These are phyloP conservation scores for Saturnispora sanitii DNA, from an alignment of 805 yeast genomes.

Conservation along the genomic window DNA sequence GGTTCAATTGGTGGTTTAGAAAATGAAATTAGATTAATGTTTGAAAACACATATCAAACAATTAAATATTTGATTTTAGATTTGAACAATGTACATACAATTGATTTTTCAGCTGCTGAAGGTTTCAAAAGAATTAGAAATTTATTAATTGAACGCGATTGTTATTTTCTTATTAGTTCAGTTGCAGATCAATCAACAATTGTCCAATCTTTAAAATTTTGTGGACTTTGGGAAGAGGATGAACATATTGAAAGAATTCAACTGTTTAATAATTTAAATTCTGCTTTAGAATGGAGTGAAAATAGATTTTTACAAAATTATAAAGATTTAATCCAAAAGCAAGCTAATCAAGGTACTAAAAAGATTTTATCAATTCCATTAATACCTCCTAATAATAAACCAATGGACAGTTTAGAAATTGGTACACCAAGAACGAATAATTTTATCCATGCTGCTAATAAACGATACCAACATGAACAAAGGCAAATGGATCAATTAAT, in stretches of 20 bases:
- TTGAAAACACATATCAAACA: conserved; percentile 50
- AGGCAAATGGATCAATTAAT: conserved; percentile 23
- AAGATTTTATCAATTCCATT: conserved; percentile 8
- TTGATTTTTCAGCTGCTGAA: conserved; percentile 94
- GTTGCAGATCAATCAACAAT: conserved; percentile 58
- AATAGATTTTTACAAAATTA: conserved; percentile 70
- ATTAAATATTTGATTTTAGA: conserved; percentile 78
- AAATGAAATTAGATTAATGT: conserved; percentile 51
- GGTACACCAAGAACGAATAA: conserved; percentile 49
- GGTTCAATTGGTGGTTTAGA: conserved; percentile 95
- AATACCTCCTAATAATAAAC: conserved; percentile 10
- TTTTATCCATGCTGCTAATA: conserved; percentile 42
- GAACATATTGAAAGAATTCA: conserved; percentile 38
- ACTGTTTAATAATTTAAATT: conserved; percentile 69
- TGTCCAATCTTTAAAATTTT: conserved; percentile 66
- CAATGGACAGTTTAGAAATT: conserved; percentile 14
- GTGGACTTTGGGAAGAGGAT: conserved; percentile 62
- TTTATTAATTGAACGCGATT: conserved; percentile 55
- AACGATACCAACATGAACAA: conserved; percentile 27
- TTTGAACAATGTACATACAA: conserved; percentile 67
- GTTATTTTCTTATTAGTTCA: conserved; percentile 70
- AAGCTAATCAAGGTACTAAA: not conserved
- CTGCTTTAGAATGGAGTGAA: conserved; percentile 95
- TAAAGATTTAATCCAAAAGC: conserved; percentile 24
- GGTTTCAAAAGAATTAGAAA: conserved; percentile 84